Base-by-base conservation (phyloP, 2,329 filamentous ascomycete species). In the Colletotrichum sp. region DNA sequence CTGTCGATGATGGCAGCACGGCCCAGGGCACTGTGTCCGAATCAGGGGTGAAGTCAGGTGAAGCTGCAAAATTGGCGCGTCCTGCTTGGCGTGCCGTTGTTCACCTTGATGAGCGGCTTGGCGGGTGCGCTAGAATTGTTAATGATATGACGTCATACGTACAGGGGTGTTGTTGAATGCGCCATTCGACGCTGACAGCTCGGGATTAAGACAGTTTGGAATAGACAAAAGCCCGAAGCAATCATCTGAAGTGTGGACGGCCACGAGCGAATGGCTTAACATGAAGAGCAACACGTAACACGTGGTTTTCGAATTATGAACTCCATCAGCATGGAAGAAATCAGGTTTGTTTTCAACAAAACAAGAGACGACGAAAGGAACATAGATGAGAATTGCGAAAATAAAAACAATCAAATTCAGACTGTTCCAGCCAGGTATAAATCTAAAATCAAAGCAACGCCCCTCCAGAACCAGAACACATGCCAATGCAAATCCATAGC, bases 391-490 rank as follows among this genome's bases (percentile, higher is more conserved):
- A 0, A 6, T 57, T 24, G 16, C 36, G 8, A 8, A 68, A 34
- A 59, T 30, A 32, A 63, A 70, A 52, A 52, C n/a, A 24, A 32
- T 52, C 26, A 21, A 44, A 55, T 71, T 65, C 18, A 21, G 69
- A 66, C 74, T 69, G 70, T 69, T 69, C 74, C 65, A 74, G 74
- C 70, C 74, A 69, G 74, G 64, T 69, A 65, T 69, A 65, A 67
- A 30, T 69, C 13, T 24, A 65, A 64, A 13, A 24, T 52, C 28
- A 55, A 36, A 36, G 18, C 2, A 73, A 65, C 32, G 52, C 55
- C 72, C 15, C 24, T 1, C 1, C 7, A 6, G 30, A 9, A 12
- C 16, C 28, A 26, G 24, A 32, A 26, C 8, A 44, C 6, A 30
- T 24, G 34, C 26, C 64, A 30, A 62, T 44, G 13, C 36, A 34